Percentiles rank a stretch among this genome's conserved stretches.
Conservation (phyloP, 495 filamentous ascomycete genomes). For the Aspergillus ostianus region DNA sequence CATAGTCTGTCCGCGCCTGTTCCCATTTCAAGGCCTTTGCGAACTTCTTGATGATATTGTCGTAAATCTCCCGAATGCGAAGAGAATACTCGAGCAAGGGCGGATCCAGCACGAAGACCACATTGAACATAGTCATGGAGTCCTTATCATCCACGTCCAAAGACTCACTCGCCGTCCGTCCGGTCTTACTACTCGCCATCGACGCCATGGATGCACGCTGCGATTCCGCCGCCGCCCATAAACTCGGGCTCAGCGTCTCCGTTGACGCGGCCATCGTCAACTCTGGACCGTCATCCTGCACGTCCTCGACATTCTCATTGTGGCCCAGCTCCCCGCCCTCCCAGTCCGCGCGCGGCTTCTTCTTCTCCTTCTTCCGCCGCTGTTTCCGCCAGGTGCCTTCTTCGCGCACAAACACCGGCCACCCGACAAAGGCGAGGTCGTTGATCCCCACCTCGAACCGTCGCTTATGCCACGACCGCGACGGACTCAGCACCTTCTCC, state of each 20-base stretch:
- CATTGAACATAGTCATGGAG: slow-evolving; percentile 93
- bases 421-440: slow-evolving; percentile 78
- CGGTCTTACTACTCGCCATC: slow-evolving; percentile 35
- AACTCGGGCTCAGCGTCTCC: slow-evolving; percentile 31
- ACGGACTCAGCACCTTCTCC: slow-evolving; percentile 80
- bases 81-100: slow-evolving; percentile 72
- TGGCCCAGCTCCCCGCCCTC: slow-evolving; percentile 42
- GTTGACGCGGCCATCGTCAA: slow-evolving; percentile 32
- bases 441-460: slow-evolving; percentile 86
- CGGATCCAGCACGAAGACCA: slow-evolving; percentile 86
- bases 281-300: slow-evolving; percentile 15
- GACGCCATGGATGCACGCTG: slow-evolving; percentile 38
- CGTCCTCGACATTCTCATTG: slow-evolving; percentile 44
- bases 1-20: slow-evolving; percentile 81
- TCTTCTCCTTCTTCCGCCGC: slow-evolving; percentile 56
- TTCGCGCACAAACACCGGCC: slow-evolving; percentile 81
- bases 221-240: slow-evolving; percentile 29
- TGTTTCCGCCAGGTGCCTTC: slow-evolving; percentile 87
- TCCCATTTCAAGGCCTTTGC: slow-evolving; percentile 87
- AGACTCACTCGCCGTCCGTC: slow-evolving; percentile 30
- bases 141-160: slow-evolving; percentile 56
- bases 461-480: slow-evolving; percentile 75
- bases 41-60: slow-evolving; percentile 84
- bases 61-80: slow-evolving; percentile 75
- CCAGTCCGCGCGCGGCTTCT: slow-evolving; percentile 37